Base-by-base conservation (phyloP, 768 basidiomycete species). In the Daedalea quercina region DNA sequence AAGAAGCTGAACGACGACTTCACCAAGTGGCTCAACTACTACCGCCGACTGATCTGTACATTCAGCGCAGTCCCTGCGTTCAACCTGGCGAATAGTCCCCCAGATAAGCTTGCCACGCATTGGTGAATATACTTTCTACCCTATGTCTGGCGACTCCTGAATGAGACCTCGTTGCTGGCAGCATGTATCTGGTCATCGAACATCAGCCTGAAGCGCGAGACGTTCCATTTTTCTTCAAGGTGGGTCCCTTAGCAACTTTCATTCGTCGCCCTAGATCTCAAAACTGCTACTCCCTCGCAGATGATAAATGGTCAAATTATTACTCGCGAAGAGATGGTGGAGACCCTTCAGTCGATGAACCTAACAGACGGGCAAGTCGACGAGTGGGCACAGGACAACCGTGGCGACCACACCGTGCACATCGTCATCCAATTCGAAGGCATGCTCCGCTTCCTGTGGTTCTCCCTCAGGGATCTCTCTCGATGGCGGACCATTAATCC, bases 381-480 rank as follows among this genome's bases (percentile, higher is more conserved):
- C 19, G 57, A 54, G 8, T 58, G 53, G 25, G 35, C 60, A 22
- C 61, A 57, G 6, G 61, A 67, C 45, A 53, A 40, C 15, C 59
- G 64, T 17, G 57, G 26, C 25, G 58, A 44, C 35, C 60, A 69
- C 48, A 68, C 67, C 1, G 54, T 55, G 12, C 67, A 69, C 46
- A 65, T 63, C 43, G 51, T 61, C 24, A 43, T 69, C 43, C 4
- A 54, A 9, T 61, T 61, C 20, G 58, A 63, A 33, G 58, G 54
- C 31, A 26, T 65, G 24, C 34, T 58, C 20, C 66, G 68, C 17
- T 50, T 64, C 11, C 47, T 68, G 35, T 68, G 68, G 68, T 66
- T 69, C 46, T 66, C 66, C 23, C 47, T 64, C 19, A 57, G 59
- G 3, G 64, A 69, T 44, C 34, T 54, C 25, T 9, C 8, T 17